These are phyloP conservation scores for Croton laevigatus DNA, from an alignment of 441 rosid genomes.

Conservation along the genomic window DNA sequence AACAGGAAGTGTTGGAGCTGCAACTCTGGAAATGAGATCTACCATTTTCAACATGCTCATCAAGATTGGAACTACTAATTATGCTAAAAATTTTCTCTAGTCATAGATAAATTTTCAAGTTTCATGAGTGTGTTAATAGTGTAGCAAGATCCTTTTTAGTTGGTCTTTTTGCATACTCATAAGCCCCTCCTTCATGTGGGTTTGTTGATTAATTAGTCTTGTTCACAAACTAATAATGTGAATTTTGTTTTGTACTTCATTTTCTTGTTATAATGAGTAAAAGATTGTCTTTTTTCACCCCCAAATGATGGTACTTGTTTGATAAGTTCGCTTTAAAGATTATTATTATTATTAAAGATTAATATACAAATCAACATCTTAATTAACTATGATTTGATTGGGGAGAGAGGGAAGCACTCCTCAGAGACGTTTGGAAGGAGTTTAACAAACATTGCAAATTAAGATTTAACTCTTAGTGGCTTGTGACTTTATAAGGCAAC, in stretches of 20 bases:
- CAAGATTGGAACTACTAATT: conserved; percentile 35
- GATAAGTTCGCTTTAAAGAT: no score
- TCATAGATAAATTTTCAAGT: neutral
- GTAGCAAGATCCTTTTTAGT: neutral
- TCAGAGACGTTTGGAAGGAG: no score
- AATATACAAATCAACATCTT: no score
- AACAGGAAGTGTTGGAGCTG: conserved; percentile 62
- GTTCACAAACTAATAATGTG: neutral
- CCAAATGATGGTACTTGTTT: no score
- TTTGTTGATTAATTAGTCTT: neutral
- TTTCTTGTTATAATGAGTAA: neutral
- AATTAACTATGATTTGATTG: no score
- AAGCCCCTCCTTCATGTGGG: neutral
- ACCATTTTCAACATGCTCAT: conserved; percentile 41
- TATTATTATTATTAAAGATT: no score
- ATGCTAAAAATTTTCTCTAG: neutral
- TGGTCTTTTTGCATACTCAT: neutral
- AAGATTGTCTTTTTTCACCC: no score
- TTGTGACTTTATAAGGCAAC: no score
- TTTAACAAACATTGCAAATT: no score
- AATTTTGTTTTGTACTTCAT: neutral
- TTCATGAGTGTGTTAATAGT: neutral
- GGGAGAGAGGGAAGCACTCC: no score
- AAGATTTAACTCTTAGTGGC: no score
- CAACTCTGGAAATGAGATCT: conserved; percentile 38